phyloP scores from a whole-genome alignment of 139 green algal species.

The Chlamydomonas asymmetrica region DNA sequence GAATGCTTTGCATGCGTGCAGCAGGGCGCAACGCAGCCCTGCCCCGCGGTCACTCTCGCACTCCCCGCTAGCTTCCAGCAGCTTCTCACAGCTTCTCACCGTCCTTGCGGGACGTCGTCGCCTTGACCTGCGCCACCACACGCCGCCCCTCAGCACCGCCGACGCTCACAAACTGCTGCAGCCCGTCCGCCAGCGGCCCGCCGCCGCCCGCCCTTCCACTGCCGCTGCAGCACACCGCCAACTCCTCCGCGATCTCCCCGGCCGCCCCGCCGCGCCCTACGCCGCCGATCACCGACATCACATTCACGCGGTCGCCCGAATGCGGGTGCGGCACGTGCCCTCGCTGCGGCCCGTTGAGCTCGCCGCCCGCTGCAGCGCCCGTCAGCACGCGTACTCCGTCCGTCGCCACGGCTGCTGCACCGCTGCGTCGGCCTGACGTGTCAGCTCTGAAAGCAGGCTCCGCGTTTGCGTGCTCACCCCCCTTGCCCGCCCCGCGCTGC shows the following conservation, averaged over 20 bases:
- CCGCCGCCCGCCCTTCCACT: not conserved
- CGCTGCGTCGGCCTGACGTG: too few species aligned
- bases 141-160: conserved; percentile 13
- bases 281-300: conserved; percentile 4
- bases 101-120: too few species aligned
- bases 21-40: too few species aligned
- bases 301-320: too few species aligned
- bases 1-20: too few species aligned
- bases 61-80: not conserved
- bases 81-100: too few species aligned
- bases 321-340: too few species aligned
- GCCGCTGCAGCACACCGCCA: not conserved
- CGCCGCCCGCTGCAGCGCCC: not conserved
- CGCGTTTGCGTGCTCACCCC: too few species aligned
- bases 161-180: conserved; percentile 37
- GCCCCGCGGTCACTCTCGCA: conserved; percentile 5
- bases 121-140: conserved; percentile 23
- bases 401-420: too few species aligned
- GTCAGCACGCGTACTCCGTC: too few species aligned
- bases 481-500: not conserved
- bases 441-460: too few species aligned
- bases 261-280: not conserved
- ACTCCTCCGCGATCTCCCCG: conserved; percentile 22
- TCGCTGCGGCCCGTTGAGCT: too few species aligned
- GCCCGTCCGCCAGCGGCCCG: not conserved